Percentiles rank a stretch among this genome's conserved stretches.
Evolutionary conservation across 768 basidiomycete genomes (phyloP).

Genomic region (Dictyophora rubrovolvata): DNA sequence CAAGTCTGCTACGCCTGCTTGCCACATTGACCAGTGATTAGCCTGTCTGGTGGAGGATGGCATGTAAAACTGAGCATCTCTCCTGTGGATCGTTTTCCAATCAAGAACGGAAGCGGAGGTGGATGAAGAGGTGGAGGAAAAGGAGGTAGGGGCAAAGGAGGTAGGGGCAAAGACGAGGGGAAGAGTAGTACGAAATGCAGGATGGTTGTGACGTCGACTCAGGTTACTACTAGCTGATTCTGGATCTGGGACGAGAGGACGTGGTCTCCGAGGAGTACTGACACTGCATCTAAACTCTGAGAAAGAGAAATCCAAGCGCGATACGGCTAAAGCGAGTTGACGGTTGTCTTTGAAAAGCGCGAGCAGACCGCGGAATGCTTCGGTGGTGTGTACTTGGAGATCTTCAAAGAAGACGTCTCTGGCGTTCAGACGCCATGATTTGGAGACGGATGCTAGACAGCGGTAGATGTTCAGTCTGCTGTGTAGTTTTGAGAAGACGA

Average conservation of each 20-base stretch:
- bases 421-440: slow-evolving; percentile 12
- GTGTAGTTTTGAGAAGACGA: not conserved
- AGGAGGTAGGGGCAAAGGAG: too few relatives aligned
- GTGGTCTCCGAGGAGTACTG: slow-evolving; percentile 9
- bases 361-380: slow-evolving; percentile 10
- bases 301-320: slow-evolving; percentile 11
- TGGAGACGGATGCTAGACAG: slow-evolving; percentile 10
- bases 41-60: slow-evolving; percentile 12
- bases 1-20: slow-evolving; percentile 8
- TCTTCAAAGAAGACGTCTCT: slow-evolving; percentile 14
- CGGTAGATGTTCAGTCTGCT: slow-evolving; percentile 2
- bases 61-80: not conserved
- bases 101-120: not conserved
- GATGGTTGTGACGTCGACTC: not conserved
- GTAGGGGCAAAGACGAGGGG: not conserved
- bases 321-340: slow-evolving; percentile 10
- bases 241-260: not conserved
- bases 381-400: slow-evolving; percentile 9
- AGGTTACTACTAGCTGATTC: not conserved
- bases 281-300: slow-evolving; percentile 11
- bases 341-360: not conserved
- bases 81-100: slow-evolving; percentile 6
- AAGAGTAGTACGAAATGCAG: too few relatives aligned
- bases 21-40: slow-evolving; percentile 12
- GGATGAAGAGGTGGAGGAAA: too few relatives aligned